Evolutionary conservation across 352 stramenopile species (phyloP), one percentile per base, ranked within the genome.

Genomic region (Globisporangium canariense): DNA sequence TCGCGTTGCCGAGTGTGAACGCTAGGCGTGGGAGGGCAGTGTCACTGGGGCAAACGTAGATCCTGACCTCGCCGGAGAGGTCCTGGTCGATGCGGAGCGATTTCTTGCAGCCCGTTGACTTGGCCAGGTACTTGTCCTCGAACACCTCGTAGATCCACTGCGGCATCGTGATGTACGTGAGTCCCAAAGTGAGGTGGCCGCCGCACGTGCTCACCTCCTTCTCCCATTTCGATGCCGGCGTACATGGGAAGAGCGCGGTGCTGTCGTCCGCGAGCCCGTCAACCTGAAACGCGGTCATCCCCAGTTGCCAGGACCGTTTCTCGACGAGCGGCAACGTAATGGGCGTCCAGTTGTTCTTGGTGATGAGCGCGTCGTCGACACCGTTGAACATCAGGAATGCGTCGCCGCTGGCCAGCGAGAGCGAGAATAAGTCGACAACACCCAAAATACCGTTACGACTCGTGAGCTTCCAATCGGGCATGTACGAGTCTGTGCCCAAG

Each of bases 321-420:
- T 8, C 8, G 4, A 16, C 18, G 41, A 47, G 41, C 16, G 18
- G 14, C 3, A 28, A 3, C 30, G 52, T 6, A 7, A 22, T n/a
- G 16, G 32, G 30, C 1, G 16, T 45, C 28, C 36, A 25, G 16
- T 10, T 22, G 13, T 43, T 43, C 52, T 43, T 14, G 4, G 52
- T 32, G 16, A 58, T 28, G 30, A 46, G 52, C 18, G 52, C 32
- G 2, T 58, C 2, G 32, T 58, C 32, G 4, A 58, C 18, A 32
- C 52, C 52, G 30, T 58, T 58, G 52, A 58, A 18, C 32, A 58
- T 58, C 52, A 58, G 0, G 52, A 58, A 58, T 16, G 28, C 28
- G 11, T n/a, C 9, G 32, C 28, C 52, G 52, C 30, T 30, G 30
- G 28, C 52, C 14, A 46, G 52, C 2, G 9, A 43, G 14, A 58